Evolutionary conservation across 2,329 filamentous ascomycete species (phyloP).

Genomic region (Proliferodiscus dingleyae): DNA sequence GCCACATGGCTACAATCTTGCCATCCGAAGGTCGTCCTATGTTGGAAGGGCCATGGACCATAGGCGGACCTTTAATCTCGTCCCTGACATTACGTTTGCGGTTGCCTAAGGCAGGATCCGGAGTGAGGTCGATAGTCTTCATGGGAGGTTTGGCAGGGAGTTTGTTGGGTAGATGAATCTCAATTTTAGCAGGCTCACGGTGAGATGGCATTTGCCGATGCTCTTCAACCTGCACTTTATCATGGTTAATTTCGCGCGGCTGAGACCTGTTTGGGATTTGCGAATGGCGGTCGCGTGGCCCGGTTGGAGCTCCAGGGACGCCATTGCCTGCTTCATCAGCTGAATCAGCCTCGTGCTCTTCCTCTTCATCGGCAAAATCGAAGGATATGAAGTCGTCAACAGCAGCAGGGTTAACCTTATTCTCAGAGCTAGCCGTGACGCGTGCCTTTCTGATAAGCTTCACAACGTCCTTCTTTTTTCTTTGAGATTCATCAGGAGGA

Average conservation of each 20-base stretch:
- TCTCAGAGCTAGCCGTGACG: constrained; percentile 46
- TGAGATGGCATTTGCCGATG: neutral
- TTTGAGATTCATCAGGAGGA: constrained; percentile 65
- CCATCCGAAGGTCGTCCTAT: constrained; percentile 18
- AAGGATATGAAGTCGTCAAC: constrained; percentile 88
- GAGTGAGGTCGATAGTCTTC: constrained; percentile 23
- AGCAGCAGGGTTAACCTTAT: constrained; percentile 47
- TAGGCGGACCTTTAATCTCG: constrained; percentile 43
- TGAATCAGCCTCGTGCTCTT: constrained; percentile 19
- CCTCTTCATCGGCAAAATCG: constrained; percentile 51
- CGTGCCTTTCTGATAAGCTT: constrained; percentile 89
- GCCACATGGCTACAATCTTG: constrained; percentile 40
- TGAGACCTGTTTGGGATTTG: neutral
- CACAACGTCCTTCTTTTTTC: constrained; percentile 81
- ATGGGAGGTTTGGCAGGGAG: constrained; percentile 4
- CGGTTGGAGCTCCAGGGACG: constrained; percentile 7
- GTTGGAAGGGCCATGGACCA: constrained; percentile 16
- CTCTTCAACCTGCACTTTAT: neutral
- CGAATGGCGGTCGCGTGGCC: constrained; percentile 1
- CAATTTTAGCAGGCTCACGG: neutral
- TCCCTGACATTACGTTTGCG: constrained; percentile 74
- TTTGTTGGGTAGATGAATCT: neutral
- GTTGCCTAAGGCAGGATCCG: constrained; percentile 49
- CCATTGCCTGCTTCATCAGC: constrained; percentile 12
- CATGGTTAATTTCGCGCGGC: neutral